These are phyloP conservation scores for Jamesozyma hellenica DNA, from an alignment of 805 yeast species.

Conservation along the genomic window DNA sequence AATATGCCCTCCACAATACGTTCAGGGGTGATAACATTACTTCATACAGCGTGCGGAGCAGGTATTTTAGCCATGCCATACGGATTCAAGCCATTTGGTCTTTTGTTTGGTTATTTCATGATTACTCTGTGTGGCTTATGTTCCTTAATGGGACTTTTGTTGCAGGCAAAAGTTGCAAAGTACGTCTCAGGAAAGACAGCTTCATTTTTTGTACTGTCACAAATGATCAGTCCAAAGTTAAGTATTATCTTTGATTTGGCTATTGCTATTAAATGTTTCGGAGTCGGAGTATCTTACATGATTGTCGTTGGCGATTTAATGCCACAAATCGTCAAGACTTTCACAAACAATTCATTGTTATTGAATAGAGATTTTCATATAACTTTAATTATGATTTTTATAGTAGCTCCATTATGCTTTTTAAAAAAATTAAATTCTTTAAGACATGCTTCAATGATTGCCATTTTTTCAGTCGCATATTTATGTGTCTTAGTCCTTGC, in stretches of 20 bases:
- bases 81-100: conserved; percentile 40
- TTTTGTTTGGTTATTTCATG: conserved; percentile 19
- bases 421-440: conserved; percentile 69
- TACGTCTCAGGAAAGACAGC: conserved; percentile 45
- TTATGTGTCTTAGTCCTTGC: conserved; percentile 59
- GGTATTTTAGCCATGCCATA: conserved; percentile 70
- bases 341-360: conserved; percentile 28
- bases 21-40: conserved; percentile 27
- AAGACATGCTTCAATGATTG: conserved; percentile 76
- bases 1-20: conserved; percentile 20
- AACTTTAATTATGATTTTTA: conserved; percentile 39
- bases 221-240: conserved; percentile 49
- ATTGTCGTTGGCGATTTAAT: conserved; percentile 63
- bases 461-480: conserved; percentile 71
- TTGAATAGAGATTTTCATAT: conserved; percentile 51
- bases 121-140: conserved; percentile 23
- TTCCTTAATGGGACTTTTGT: conserved; percentile 40
- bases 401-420: conserved; percentile 50
- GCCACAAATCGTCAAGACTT: conserved; percentile 41
- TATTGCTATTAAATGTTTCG: conserved; percentile 61
- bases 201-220: conserved; percentile 56
- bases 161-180: conserved; percentile 49
- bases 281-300: conserved; percentile 57
- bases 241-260: conserved; percentile 57
- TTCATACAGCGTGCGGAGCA: conserved; percentile 38